A percentile compares a stretch with the other conserved stretches of the same genome.
Evolutionary conservation across 75 land plant genomes (phyloP).

Genomic region (Larix kaempferi): DNA sequence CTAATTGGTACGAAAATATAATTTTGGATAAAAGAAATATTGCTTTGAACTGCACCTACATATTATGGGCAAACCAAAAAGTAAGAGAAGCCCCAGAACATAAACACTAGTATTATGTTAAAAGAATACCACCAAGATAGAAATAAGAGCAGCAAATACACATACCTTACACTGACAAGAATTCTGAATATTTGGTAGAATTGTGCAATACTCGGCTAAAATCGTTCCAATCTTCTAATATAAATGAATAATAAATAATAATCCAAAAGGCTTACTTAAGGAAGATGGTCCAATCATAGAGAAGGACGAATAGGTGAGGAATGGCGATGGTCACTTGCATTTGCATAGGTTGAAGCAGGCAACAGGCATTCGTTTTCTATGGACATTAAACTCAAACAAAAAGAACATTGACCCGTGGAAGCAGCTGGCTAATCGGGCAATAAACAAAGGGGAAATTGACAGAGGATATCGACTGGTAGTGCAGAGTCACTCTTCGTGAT

Average conservation of each 20-base stretch:
- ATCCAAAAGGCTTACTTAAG: constrained; percentile 3
- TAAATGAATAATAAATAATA: background rate
- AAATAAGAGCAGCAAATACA: background rate
- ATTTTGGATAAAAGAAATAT: too few species aligned
- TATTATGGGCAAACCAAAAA: too few species aligned
- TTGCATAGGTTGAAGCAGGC: background rate
- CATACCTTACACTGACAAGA: background rate
- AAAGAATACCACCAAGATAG: background rate
- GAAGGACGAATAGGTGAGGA: background rate
- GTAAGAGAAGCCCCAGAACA: too few species aligned
- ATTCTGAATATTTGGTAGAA: background rate
- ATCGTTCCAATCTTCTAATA: background rate
- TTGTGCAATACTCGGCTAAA: background rate
- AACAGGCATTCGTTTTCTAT: too few species aligned
- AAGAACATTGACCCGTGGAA: too few species aligned
- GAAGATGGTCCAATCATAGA: constrained; percentile 1
- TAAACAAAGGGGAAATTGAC: too few species aligned
- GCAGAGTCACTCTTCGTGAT: too few species aligned
- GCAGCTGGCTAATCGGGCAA: too few species aligned
- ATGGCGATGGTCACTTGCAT: constrained; percentile 8
- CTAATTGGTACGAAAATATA: too few species aligned
- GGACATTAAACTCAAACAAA: too few species aligned
- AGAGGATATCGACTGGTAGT: too few species aligned
- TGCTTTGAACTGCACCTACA: too few species aligned
- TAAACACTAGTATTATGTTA: background rate